Base-by-base conservation (phyloP, 805 yeast genomes). In the Candida pseudofarinosa region DNA sequence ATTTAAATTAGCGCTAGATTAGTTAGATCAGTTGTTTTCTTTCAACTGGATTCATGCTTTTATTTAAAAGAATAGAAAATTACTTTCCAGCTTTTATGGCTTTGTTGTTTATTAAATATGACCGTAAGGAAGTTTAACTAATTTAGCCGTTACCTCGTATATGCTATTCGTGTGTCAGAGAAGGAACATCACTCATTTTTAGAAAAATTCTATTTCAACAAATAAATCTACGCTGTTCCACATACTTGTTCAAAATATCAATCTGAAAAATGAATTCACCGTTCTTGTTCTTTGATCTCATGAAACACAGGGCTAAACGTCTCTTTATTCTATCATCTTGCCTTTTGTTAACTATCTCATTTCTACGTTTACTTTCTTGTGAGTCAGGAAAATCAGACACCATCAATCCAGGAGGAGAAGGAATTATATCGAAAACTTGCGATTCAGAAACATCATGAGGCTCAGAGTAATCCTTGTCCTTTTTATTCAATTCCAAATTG, bases 361-460 rank as follows among this genome's bases (percentile, higher is more conserved):
- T 52, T 18, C 67, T 44, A 19, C 53, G 45, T 31, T 26, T 37
- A 16, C 43, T 53, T 42, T 67, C 71, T 41, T 65, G 69, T 1
- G 69, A 64, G 32, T 51, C 49, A 4, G 68, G 69, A 41, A 67
- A 67, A 36, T 63, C 69, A 16, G 67, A 65, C 15, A 50, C 48
- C 70, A 67, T 67, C 45, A 62, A 67, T 14, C 72, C 71, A 2
- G 71, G 71, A 2, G 73, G 73, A 4, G 67, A 59, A 41, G 65
- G 65, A 38, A 64, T 59, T 45, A 62, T 62, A 46, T 66, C 71
- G 51, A 56, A 64, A 6, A 65, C 48, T 49, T 67, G 73, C 50
- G 59, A 37, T 17, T 37, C 39, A 10, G 39, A 37, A 13, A 37
- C 19, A 2, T n/a, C 39, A n/a, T 20, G 3, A 15, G 18, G 42